Evolutionary conservation across 1,284 basidiomycete genomes (phyloP).

Genomic region (Ustilago trichophora): DNA sequence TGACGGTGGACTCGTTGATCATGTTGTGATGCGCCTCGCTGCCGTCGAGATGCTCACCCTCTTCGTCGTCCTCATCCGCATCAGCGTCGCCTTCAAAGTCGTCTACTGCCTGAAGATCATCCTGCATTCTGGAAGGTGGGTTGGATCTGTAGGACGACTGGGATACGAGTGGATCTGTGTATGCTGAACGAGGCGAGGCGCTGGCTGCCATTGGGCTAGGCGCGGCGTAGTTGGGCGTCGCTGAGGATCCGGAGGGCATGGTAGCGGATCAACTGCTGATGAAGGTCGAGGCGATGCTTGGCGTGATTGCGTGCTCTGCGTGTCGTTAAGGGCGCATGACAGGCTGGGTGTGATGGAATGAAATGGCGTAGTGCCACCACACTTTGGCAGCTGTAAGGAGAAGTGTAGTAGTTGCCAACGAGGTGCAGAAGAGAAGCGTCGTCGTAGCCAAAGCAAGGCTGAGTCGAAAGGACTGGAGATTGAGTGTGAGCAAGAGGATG

Average conservation of each 20-base stretch:
- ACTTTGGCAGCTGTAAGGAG: no score
- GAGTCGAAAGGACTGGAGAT: background rate
- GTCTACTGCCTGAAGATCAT: conserved; percentile 19
- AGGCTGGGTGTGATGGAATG: no score
- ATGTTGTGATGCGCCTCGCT: conserved; percentile 61
- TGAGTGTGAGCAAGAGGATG: background rate
- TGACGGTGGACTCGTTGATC: conserved; percentile 78
- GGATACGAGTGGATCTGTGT: background rate
- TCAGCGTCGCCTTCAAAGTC: conserved; percentile 45
- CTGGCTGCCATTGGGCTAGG: conserved; percentile 7
- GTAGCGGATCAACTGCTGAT: background rate
- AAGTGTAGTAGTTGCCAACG: no score
- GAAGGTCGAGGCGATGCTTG: no score
- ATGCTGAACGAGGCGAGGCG: background rate
- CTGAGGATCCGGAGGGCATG: conserved; percentile 1
- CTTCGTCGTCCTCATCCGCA: conserved; percentile 76
- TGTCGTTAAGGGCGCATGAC: background rate
- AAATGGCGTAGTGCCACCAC: no score
- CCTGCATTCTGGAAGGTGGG: conserved; percentile 5
- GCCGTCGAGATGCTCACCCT: conserved; percentile 77
- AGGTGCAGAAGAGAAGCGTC: no score
- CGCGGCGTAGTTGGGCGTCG: background rate
- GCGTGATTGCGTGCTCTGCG: no score
- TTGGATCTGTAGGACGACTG: conserved; percentile 1
- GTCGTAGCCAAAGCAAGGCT: no score